These are phyloP conservation scores for Immersiporthe knoxdaviesiana DNA, from an alignment of 2,329 filamentous ascomycete genomes.

Conservation along the genomic window DNA sequence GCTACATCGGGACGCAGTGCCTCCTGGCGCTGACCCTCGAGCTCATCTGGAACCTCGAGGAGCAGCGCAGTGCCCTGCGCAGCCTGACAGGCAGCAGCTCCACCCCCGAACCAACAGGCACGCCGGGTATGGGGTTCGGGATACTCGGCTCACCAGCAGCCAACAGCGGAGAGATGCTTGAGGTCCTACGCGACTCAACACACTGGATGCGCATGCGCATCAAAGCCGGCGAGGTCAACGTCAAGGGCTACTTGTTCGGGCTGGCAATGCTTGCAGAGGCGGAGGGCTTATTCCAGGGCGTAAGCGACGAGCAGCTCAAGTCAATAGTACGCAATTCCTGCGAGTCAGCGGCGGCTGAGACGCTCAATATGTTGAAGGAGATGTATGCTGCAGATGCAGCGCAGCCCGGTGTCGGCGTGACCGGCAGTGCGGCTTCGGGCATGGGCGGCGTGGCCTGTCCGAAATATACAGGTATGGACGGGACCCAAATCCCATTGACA, in stretches of 20 bases:
- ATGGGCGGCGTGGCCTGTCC: background rate
- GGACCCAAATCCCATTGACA: background rate
- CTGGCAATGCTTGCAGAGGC: slow-evolving; percentile 46
- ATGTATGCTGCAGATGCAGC: slow-evolving; percentile 32
- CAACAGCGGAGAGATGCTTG: slow-evolving; percentile 46
- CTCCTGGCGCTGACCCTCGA: slow-evolving; percentile 51
- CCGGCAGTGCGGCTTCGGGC: background rate
- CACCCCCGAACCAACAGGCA: background rate
- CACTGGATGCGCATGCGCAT: slow-evolving; percentile 46
- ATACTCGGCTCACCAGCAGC: slow-evolving; percentile 33
- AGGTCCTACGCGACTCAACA: slow-evolving; percentile 46
- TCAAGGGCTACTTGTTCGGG: slow-evolving; percentile 54
- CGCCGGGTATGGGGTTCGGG: slow-evolving; percentile 14
- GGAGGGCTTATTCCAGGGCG: slow-evolving; percentile 43
- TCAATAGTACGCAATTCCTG: slow-evolving; percentile 39
- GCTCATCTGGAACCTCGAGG: slow-evolving; percentile 49
- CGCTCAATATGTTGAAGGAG: slow-evolving; percentile 41
- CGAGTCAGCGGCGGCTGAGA: slow-evolving; percentile 41
- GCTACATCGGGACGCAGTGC: slow-evolving; percentile 45
- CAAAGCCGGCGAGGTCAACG: slow-evolving; percentile 56
- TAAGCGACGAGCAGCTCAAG: slow-evolving; percentile 40
- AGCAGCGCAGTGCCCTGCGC: slow-evolving; percentile 42
- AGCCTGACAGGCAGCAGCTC: background rate
- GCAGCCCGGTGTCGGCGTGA: background rate
- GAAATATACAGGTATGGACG: slow-evolving; percentile 2